phyloP scores from a whole-genome alignment of 176 grass and related monocot genomes.

The Cenchrus fungigraminus region DNA sequence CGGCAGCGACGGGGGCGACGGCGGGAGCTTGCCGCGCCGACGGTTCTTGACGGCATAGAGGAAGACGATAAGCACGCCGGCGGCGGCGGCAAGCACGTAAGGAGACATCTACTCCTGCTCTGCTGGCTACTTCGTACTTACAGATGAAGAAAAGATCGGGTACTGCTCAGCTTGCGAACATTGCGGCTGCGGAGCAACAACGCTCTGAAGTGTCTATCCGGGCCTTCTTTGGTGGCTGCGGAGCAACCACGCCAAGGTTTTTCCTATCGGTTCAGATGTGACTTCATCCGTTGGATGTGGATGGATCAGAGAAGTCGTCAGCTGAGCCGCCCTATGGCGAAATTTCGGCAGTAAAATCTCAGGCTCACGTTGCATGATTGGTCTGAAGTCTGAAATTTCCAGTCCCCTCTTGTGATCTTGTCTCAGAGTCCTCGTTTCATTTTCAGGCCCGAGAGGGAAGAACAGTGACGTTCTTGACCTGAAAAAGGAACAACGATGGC shows the following conservation, averaged over 20 bases:
- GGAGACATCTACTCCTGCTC: conserved; percentile 9
- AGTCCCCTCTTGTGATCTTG: background rate
- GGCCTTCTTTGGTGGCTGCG: background rate
- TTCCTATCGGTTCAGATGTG: background rate
- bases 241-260: background rate
- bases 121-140: too few species aligned
- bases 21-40: conserved; percentile 46
- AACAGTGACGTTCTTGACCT: too few species aligned
- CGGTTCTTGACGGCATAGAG: conserved; percentile 8
- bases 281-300: background rate
- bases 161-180: background rate
- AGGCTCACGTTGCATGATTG: background rate
- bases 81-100: conserved; percentile 28
- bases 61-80: conserved; percentile 23
- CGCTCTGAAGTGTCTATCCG: background rate
- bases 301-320: background rate
- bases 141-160: background rate
- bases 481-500: background rate
- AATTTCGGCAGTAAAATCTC: background rate
- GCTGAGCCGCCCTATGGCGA: background rate
- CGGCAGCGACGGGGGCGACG: conserved; percentile 63
- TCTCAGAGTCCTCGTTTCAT: background rate
- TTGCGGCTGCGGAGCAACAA: too few species aligned
- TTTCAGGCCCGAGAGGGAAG: background rate
- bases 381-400: background rate